These are phyloP conservation scores for Hypomontagnella monticulosa DNA, from an alignment of 495 filamentous ascomycete genomes.

Conservation along the genomic window DNA sequence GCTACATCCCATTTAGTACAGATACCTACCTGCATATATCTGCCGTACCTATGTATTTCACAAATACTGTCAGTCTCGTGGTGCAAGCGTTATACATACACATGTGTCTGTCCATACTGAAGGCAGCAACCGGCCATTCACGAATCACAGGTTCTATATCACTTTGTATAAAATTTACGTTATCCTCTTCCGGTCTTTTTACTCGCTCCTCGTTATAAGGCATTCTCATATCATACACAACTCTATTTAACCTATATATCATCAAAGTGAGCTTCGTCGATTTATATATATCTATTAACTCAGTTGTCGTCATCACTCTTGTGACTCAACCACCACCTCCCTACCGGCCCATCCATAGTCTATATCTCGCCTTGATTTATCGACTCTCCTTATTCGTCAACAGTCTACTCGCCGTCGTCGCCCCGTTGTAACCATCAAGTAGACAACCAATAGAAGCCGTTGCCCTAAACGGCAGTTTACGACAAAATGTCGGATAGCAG, in stretches of 20 bases:
- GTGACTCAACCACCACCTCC: constrained; percentile 10
- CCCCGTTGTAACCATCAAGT: constrained; percentile 14
- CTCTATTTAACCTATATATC: constrained; percentile 7
- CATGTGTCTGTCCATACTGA: constrained; percentile 23
- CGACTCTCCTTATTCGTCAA: constrained; percentile 13
- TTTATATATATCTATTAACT: constrained; percentile 22
- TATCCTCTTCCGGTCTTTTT: constrained; percentile 17
- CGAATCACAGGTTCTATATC: constrained; percentile 30
- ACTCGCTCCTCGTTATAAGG: constrained; percentile 9
- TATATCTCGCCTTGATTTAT: constrained; percentile 4
- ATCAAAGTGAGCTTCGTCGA: neutral
- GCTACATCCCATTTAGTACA: constrained; percentile 32
- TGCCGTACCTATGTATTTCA: constrained; percentile 17
- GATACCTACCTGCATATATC: constrained; percentile 39
- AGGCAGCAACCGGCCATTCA: constrained; percentile 34
- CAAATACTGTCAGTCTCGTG: constrained; percentile 30
- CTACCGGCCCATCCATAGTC: too few relatives aligned
- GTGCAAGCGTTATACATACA: constrained; percentile 40
- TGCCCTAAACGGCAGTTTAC: constrained; percentile 14
- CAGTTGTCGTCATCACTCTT: neutral
- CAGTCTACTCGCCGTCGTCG: neutral
- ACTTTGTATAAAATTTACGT: constrained; percentile 30
- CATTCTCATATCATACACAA: neutral
- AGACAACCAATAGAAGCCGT: constrained; percentile 6
- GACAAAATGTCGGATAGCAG: constrained; percentile 35